Evolutionary conservation across 768 basidiomycete genomes (phyloP).

Genomic region (Leccinum boreale): DNA sequence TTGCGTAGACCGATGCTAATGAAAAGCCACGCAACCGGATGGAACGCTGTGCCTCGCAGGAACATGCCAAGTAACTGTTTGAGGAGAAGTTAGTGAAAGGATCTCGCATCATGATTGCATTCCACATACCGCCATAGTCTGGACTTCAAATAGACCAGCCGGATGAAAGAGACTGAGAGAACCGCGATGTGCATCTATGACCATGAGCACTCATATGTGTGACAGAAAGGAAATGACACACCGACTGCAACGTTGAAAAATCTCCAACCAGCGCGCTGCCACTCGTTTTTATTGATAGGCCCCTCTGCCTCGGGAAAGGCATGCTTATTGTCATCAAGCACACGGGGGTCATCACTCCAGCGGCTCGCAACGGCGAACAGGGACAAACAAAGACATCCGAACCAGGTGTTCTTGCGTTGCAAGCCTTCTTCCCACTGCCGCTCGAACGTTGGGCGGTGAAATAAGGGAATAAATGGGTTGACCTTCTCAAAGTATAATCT

Average conservation of each 20-base stretch:
- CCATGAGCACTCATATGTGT: slow-evolving; percentile 2
- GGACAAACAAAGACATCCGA: slow-evolving; percentile 55
- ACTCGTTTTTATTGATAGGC: slow-evolving; percentile 34
- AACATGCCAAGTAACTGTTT: slow-evolving; percentile 53
- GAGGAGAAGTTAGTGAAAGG: slow-evolving; percentile 7
- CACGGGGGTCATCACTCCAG: slow-evolving; percentile 60
- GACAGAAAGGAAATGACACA: slow-evolving; percentile 23
- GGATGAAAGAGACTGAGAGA: slow-evolving; percentile 54
- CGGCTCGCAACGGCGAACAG: slow-evolving; percentile 70
- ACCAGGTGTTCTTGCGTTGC: slow-evolving; percentile 55
- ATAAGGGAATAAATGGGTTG: slow-evolving; percentile 60
- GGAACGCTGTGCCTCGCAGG: slow-evolving; percentile 46
- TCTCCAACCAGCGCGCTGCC: slow-evolving; percentile 56
- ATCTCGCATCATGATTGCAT: not conserved
- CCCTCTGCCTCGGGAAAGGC: slow-evolving; percentile 19
- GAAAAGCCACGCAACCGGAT: slow-evolving; percentile 53
- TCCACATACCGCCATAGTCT: slow-evolving; percentile 48
- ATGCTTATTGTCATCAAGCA: slow-evolving; percentile 38
- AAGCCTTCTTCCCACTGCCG: slow-evolving; percentile 53
- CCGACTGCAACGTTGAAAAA: slow-evolving; percentile 59
- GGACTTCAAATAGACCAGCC: slow-evolving; percentile 59
- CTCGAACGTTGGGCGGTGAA: slow-evolving; percentile 71
- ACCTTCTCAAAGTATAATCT: slow-evolving; percentile 62
- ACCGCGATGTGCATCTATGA: slow-evolving; percentile 47
- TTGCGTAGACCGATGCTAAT: slow-evolving; percentile 56